A percentile compares a stretch with the other conserved stretches of the same genome.
phyloP scores from a whole-genome alignment of 2,329 filamentous ascomycete species.

The Botrytis fabae region DNA sequence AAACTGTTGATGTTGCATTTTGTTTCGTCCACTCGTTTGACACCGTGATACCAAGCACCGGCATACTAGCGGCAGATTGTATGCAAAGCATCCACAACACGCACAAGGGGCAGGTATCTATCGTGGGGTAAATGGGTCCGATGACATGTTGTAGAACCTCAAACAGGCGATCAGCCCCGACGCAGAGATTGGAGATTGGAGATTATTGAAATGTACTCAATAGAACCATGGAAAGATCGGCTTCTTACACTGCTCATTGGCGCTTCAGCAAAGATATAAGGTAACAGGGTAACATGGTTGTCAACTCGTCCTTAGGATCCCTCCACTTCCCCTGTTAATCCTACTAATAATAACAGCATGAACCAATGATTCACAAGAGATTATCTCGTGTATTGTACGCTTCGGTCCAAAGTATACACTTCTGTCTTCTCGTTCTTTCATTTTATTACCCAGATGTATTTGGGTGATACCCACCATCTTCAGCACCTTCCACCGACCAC shows the following conservation, averaged over 20 bases:
- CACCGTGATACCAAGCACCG: constrained; percentile 8
- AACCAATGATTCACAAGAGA: constrained; percentile 4
- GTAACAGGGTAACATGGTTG: not conserved
- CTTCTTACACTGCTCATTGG: constrained; percentile 1
- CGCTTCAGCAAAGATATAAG: not conserved
- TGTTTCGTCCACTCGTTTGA: not conserved
- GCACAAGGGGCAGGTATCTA: not conserved
- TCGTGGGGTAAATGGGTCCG: constrained; percentile 19
- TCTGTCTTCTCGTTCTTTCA: not conserved
- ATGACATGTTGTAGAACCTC: constrained; percentile 14
- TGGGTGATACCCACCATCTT: constrained; percentile 16
- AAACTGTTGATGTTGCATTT: not conserved
- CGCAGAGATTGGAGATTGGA: constrained; percentile 1
- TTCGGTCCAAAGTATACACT: not conserved
- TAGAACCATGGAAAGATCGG: not conserved
- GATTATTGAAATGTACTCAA: constrained; percentile 7
- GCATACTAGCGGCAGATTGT: not conserved
- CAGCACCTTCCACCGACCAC: not conserved
- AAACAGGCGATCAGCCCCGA: not conserved
- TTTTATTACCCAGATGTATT: not conserved
- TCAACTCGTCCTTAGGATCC: not conserved
- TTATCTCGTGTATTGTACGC: constrained; percentile 10
- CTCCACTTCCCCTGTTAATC: constrained; percentile 9
- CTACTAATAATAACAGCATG: not conserved
- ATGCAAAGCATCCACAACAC: constrained; percentile 8